Conservation (phyloP, 257 asterid genomes). For the Nicotiana undulata region DNA sequence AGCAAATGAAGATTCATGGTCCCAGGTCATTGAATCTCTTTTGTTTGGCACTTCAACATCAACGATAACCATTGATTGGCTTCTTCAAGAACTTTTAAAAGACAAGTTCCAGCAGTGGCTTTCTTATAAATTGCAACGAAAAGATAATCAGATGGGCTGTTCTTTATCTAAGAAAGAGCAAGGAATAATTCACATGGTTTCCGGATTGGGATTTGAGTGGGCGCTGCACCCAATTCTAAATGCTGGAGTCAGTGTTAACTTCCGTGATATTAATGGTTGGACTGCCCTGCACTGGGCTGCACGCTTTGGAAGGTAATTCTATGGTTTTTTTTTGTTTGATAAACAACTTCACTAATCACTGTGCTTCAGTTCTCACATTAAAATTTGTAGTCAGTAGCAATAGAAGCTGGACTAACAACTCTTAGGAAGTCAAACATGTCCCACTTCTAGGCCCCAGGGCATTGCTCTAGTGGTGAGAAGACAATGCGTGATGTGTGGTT, state of each 20-base stretch:
- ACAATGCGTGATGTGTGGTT: background rate
- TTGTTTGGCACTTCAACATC: conserved; percentile 11
- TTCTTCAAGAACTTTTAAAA: conserved; percentile 19
- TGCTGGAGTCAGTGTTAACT: conserved; percentile 50
- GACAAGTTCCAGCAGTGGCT: conserved; percentile 19
- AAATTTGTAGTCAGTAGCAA: background rate
- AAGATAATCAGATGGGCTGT: conserved; percentile 21
- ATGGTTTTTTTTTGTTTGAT: conserved; percentile 6
- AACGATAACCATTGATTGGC: conserved; percentile 18
- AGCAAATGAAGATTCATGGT: conserved; percentile 16
- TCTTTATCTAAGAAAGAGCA: conserved; percentile 58
- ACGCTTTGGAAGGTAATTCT: conserved; percentile 55
- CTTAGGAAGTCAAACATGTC: background rate
- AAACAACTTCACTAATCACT: background rate
- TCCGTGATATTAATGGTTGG: conserved; percentile 69
- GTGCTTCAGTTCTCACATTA: background rate
- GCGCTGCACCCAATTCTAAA: conserved; percentile 57
- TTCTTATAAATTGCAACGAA: conserved; percentile 30
- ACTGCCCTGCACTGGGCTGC: conserved; percentile 92
- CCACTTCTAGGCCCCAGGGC: background rate
- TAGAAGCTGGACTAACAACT: background rate
- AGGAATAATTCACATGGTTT: conserved; percentile 68
- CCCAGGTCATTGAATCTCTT: conserved; percentile 11
- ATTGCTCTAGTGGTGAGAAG: background rate
- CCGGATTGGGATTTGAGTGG: conserved; percentile 76